phyloP scores from a whole-genome alignment of 495 filamentous ascomycete genomes.

The Pseudoneurospora amorphoporcata region DNA sequence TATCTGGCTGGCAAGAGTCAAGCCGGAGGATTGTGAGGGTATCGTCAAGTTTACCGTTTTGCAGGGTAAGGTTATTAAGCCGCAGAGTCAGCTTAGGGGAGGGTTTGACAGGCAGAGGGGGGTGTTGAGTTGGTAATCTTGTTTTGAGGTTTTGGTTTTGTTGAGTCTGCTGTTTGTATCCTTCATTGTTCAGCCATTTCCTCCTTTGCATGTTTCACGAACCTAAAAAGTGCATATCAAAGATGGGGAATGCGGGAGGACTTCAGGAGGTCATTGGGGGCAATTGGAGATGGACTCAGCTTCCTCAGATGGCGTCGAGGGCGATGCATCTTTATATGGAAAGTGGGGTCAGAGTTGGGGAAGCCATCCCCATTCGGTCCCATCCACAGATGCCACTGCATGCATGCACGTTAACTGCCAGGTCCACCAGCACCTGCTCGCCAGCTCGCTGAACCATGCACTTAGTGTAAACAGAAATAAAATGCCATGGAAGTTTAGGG shows the following conservation, averaged over 20 bases:
- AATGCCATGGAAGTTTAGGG: not conserved
- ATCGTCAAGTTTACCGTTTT: conserved; percentile 82
- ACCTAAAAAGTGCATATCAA: not conserved
- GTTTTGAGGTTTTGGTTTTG: not conserved
- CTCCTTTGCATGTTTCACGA: not conserved
- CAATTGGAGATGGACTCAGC: not conserved
- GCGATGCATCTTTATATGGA: not conserved
- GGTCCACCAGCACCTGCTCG: not conserved
- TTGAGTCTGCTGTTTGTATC: not conserved
- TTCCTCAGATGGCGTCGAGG: not conserved
- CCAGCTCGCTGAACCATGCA: not conserved
- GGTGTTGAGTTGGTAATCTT: conserved; percentile 69
- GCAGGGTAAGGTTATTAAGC: conserved; percentile 90
- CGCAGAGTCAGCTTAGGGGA: conserved; percentile 68
- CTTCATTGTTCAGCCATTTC: not conserved
- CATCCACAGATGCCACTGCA: not conserved
- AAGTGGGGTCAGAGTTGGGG: not conserved
- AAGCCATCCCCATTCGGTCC: not conserved
- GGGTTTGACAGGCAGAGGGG: conserved; percentile 80
- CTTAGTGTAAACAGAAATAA: not conserved
- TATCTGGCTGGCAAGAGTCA: conserved; percentile 85
- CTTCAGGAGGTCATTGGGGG: too few species aligned
- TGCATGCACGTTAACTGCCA: not conserved
- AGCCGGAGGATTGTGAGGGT: conserved; percentile 89
- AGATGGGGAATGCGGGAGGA: not conserved